Evolutionary conservation across 441 rosid genomes (phyloP).

Genomic region (Sinapis alba): DNA sequence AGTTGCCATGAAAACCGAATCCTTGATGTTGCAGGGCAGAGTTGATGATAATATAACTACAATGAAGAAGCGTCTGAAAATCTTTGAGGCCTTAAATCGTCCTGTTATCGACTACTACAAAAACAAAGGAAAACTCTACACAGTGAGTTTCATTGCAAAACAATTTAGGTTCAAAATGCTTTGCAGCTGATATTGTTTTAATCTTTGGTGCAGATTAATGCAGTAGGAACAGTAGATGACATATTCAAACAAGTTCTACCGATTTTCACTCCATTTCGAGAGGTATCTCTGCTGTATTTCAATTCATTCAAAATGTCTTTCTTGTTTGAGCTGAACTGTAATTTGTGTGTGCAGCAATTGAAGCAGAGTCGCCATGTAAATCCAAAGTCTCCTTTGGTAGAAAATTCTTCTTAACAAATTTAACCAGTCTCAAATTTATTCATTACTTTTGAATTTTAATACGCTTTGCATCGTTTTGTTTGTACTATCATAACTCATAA

Average conservation of each 20-base stretch:
- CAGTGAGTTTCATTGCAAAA: slow-evolving; percentile 42
- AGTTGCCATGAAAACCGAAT: background rate
- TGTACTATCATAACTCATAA: slow-evolving; percentile 16
- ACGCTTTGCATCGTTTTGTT: slow-evolving; percentile 24
- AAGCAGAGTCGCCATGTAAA: slow-evolving; percentile 33
- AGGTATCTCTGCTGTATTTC: slow-evolving; percentile 46
- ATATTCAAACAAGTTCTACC: slow-evolving; percentile 78
- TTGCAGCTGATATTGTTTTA: background rate
- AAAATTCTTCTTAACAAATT: slow-evolving; percentile 24
- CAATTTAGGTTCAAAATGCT: background rate
- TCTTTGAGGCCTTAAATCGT: slow-evolving; percentile 63
- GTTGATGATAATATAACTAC: slow-evolving; percentile 90
- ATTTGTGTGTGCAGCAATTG: slow-evolving; percentile 31
- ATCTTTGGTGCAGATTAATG: slow-evolving; percentile 68
- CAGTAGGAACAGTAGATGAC: slow-evolving; percentile 86
- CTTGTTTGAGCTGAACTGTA: background rate
- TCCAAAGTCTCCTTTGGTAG: slow-evolving; percentile 32
- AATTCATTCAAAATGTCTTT: background rate
- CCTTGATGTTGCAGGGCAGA: slow-evolving; percentile 67
- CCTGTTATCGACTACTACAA: slow-evolving; percentile 82
- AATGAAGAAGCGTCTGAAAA: slow-evolving; percentile 71
- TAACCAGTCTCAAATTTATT: slow-evolving; percentile 2
- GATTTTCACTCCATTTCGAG: slow-evolving; percentile 49
- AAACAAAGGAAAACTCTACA: slow-evolving; percentile 75
- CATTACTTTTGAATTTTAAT: slow-evolving; percentile 26